A percentile compares a stretch with the other conserved stretches of the same genome.
Evolutionary conservation across 139 green algal genomes (phyloP).

Genomic region (Tetraselmis striata): DNA sequence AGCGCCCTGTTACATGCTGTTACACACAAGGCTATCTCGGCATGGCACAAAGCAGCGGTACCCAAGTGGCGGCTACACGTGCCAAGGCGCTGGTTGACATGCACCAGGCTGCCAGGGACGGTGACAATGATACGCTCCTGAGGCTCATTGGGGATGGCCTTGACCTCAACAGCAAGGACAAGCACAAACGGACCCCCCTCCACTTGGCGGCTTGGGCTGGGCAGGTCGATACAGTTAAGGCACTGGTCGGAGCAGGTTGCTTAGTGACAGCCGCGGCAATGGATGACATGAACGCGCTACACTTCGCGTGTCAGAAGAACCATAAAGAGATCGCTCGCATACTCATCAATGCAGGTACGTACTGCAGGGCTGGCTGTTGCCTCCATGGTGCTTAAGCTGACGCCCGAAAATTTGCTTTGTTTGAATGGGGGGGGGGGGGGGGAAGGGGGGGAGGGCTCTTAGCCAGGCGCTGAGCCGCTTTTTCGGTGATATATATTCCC

Average conservation of each 20-base stretch:
- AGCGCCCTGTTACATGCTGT: too few species aligned
- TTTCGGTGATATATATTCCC: too few species aligned
- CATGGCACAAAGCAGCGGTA: too few species aligned
- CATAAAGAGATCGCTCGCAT: background rate
- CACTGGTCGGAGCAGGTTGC: background rate
- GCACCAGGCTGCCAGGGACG: background rate
- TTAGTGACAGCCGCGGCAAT: background rate
- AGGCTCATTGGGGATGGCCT: background rate
- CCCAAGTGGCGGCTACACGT: background rate
- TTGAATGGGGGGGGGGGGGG: too few species aligned
- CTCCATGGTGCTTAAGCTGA: too few species aligned
- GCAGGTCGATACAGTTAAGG: constrained; percentile 2
- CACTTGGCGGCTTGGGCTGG: constrained; percentile 8
- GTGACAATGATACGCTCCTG: background rate
- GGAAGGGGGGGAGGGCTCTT: too few species aligned
- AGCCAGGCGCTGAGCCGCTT: too few species aligned
- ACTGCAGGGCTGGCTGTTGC: background rate
- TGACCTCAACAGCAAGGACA: constrained; percentile 2
- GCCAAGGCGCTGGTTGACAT: background rate
- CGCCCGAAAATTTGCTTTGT: too few species aligned
- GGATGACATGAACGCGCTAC: constrained; percentile 8
- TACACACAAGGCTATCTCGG: too few species aligned
- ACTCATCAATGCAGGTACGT: background rate
- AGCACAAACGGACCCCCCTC: background rate
- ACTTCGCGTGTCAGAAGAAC: constrained; percentile 12